Percentiles rank a stretch among this genome's conserved stretches.
These are phyloP conservation scores for Xerocomus minutiporus DNA, from an alignment of 1,284 basidiomycete genomes.

Conservation along the genomic window DNA sequence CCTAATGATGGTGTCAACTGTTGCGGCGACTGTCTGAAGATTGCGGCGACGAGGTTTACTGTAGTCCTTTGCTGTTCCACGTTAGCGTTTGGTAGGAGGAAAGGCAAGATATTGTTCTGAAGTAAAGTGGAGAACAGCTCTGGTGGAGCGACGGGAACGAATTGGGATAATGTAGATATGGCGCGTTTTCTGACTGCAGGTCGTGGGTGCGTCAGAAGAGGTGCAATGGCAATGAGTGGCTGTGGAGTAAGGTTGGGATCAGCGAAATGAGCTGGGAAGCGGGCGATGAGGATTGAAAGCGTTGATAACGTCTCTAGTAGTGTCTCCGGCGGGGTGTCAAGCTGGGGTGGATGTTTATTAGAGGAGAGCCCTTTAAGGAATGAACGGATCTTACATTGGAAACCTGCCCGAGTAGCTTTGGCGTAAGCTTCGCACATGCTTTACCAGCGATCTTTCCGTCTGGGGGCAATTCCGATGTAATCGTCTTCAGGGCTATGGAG, in stretches of 20 bases:
- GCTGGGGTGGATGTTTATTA: conserved; percentile 36
- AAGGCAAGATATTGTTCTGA: conserved; percentile 56
- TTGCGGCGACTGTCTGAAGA: conserved; percentile 67
- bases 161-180: conserved; percentile 80
- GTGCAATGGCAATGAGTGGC: conserved; percentile 70
- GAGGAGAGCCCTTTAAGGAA: background rate
- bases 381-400: conserved; percentile 53
- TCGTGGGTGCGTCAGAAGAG: conserved; percentile 71
- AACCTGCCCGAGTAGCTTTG: conserved; percentile 78
- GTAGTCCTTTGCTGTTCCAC: conserved; percentile 72
- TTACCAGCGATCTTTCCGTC: conserved; percentile 75
- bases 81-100: conserved; percentile 47
- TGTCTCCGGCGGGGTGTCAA: conserved; percentile 74
- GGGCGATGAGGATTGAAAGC: conserved; percentile 83
- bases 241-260: conserved; percentile 49
- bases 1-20: conserved; percentile 57
- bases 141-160: conserved; percentile 64
- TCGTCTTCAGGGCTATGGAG: conserved; percentile 81
- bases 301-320: conserved; percentile 88
- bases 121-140: conserved; percentile 56
- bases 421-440: conserved; percentile 81
- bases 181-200: conserved; percentile 87
- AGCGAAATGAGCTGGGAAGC: conserved; percentile 75
- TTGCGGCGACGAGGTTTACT: conserved; percentile 75
- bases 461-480: conserved; percentile 82